Conservation (phyloP, 2,329 filamentous ascomycete genomes). For the Ophiocordyceps unilateralis region DNA sequence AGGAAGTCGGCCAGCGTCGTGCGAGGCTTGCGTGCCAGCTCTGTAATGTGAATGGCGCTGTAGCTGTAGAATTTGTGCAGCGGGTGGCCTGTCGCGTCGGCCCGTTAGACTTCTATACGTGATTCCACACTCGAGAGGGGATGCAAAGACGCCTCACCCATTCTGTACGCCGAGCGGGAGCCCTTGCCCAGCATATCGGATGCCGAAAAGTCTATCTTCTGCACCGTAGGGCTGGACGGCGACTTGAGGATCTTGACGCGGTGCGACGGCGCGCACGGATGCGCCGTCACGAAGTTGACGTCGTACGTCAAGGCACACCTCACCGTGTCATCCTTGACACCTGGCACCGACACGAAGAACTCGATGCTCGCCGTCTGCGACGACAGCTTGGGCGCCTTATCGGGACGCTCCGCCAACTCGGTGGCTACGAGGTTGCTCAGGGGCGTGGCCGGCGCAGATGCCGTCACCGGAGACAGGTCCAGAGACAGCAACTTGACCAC, state of each 20-base stretch:
- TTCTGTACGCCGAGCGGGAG: slow-evolving; percentile 28
- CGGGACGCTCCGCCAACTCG: slow-evolving; percentile 16
- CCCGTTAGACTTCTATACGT: background rate
- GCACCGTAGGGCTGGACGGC: slow-evolving; percentile 40
- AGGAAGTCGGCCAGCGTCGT: slow-evolving; percentile 31
- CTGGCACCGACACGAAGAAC: slow-evolving; percentile 19
- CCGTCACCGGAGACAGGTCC: slow-evolving; percentile 25
- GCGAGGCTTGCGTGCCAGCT: slow-evolving; percentile 31
- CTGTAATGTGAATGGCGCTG: slow-evolving; percentile 38
- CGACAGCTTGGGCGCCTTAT: slow-evolving; percentile 14
- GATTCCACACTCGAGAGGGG: background rate
- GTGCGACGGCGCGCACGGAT: slow-evolving; percentile 43
- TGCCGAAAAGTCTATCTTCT: slow-evolving; percentile 35
- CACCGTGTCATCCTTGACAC: slow-evolving; percentile 20
- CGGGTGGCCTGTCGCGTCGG: slow-evolving; percentile 39
- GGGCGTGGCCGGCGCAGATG: slow-evolving; percentile 27
- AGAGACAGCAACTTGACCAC: slow-evolving; percentile 32
- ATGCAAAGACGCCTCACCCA: slow-evolving; percentile 16
- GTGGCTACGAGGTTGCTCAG: slow-evolving; percentile 22
- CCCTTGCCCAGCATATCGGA: slow-evolving; percentile 23
- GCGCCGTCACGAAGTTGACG: slow-evolving; percentile 47
- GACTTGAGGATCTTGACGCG: slow-evolving; percentile 41
- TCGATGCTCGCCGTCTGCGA: slow-evolving; percentile 18
- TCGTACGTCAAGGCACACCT: slow-evolving; percentile 35
- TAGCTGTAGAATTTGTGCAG: slow-evolving; percentile 47